These are phyloP conservation scores for Erucastrum elatum DNA, from an alignment of 345 rosid genomes.

Conservation along the genomic window DNA sequence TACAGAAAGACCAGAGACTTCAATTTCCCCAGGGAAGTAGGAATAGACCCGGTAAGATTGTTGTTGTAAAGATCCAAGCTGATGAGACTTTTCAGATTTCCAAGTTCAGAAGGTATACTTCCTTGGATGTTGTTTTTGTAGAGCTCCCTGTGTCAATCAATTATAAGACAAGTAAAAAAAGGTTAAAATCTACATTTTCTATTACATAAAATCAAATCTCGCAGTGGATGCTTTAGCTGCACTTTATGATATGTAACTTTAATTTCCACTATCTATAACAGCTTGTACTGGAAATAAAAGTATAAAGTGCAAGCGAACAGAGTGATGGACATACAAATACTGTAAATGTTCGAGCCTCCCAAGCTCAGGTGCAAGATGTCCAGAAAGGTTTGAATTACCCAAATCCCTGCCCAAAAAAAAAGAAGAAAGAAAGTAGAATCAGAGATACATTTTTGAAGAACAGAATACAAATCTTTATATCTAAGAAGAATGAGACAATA, in stretches of 20 bases:
- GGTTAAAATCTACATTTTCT: neutral
- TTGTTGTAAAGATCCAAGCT: conserved; percentile 95
- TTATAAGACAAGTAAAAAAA: neutral
- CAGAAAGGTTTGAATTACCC: conserved; percentile 87
- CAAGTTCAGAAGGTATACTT: conserved; percentile 75
- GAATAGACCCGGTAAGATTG: conserved; percentile 81
- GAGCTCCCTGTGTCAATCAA: conserved; percentile 59
- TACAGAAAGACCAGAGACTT: conserved; percentile 89
- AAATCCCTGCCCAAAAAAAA: conserved; percentile 64
- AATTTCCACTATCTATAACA: neutral
- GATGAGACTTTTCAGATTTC: conserved; percentile 80
- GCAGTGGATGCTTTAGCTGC: neutral
- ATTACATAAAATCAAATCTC: neutral
- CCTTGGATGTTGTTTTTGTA: conserved; percentile 90
- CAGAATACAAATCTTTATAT: neutral
- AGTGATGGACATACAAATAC: conserved; percentile 64
- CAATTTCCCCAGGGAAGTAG: conserved; percentile 72
- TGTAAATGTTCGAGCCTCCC: conserved; percentile 89
- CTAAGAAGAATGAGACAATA: too few species aligned
- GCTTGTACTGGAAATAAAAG: neutral
- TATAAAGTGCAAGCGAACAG: neutral
- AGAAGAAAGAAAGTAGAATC: neutral
- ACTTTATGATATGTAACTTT: neutral
- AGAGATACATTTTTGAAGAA: neutral
- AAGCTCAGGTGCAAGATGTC: conserved; percentile 81